phyloP scores from a whole-genome alignment of 2,329 filamentous ascomycete genomes.

The Endocalyx cinctus region DNA sequence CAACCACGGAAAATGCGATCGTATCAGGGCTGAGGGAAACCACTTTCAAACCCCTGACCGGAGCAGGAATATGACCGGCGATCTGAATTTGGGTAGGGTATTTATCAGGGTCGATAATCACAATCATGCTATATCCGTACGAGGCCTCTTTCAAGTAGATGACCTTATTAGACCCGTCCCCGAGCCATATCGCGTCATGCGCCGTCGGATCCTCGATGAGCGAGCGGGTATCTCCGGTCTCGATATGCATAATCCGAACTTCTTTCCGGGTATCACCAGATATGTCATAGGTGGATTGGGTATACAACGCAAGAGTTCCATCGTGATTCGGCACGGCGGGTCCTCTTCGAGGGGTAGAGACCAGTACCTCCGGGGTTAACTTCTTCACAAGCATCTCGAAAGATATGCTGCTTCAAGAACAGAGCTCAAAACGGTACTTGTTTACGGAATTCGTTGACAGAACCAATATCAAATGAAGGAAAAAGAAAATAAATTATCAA shows the following conservation, averaged over 20 bases:
- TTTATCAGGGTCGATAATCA: slow-evolving; percentile 21
- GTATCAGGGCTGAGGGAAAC: slow-evolving; percentile 28
- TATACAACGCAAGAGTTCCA: slow-evolving; percentile 37
- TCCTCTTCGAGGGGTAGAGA: slow-evolving; percentile 24
- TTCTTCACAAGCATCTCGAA: slow-evolving; percentile 13
- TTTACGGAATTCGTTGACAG: no score
- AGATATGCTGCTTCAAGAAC: not conserved
- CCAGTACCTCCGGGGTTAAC: slow-evolving; percentile 29
- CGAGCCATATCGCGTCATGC: slow-evolving; percentile 33
- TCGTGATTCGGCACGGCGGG: slow-evolving; percentile 35
- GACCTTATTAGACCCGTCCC: slow-evolving; percentile 23
- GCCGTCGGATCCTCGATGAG: slow-evolving; percentile 23
- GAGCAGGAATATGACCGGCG: slow-evolving; percentile 27
- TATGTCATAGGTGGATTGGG: slow-evolving; percentile 31
- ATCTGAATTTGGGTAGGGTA: slow-evolving; percentile 17
- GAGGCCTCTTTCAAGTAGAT: slow-evolving; percentile 26
- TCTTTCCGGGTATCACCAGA: slow-evolving; percentile 25
- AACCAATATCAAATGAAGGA: no score
- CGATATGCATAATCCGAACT: slow-evolving; percentile 30
- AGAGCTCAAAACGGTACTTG: no score
- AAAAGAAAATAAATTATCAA: no score
- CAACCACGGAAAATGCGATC: slow-evolving; percentile 32
- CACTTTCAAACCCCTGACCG: slow-evolving; percentile 29
- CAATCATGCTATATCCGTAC: slow-evolving; percentile 27
- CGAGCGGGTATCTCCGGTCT: slow-evolving; percentile 20